These are phyloP conservation scores for Eucalyptus victrix DNA, from an alignment of 345 rosid species.

Conservation along the genomic window DNA sequence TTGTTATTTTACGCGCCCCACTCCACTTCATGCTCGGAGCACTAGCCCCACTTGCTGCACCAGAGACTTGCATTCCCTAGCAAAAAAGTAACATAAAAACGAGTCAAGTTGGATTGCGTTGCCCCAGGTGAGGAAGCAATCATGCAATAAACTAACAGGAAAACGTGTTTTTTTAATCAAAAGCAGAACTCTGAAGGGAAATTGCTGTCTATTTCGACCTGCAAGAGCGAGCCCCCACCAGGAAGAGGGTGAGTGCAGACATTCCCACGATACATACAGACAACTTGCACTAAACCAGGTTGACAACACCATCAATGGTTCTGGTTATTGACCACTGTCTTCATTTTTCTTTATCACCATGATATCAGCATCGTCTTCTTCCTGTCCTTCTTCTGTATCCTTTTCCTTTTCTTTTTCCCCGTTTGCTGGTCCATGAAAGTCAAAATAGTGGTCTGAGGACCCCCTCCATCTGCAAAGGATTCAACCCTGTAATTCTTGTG, in stretches of 20 bases:
- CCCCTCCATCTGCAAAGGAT: neutral
- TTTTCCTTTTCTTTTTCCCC: neutral
- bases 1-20: neutral
- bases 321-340: neutral
- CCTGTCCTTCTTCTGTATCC: neutral
- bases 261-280: neutral
- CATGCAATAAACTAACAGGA: neutral
- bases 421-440: neutral
- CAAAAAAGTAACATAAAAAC: neutral
- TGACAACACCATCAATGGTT: neutral
- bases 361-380: neutral
- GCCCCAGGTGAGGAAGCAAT: neutral
- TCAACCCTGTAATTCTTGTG: neutral
- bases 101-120: neutral
- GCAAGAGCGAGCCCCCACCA: neutral
- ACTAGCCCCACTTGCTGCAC: neutral
- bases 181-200: neutral
- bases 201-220: neutral
- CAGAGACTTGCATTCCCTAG: neutral
- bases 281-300: neutral
- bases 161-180: neutral
- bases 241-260: neutral
- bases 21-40: neutral
- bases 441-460: neutral
- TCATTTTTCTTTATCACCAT: neutral